phyloP scores from a whole-genome alignment of 139 green algal species.

The Coelastrella sp. region DNA sequence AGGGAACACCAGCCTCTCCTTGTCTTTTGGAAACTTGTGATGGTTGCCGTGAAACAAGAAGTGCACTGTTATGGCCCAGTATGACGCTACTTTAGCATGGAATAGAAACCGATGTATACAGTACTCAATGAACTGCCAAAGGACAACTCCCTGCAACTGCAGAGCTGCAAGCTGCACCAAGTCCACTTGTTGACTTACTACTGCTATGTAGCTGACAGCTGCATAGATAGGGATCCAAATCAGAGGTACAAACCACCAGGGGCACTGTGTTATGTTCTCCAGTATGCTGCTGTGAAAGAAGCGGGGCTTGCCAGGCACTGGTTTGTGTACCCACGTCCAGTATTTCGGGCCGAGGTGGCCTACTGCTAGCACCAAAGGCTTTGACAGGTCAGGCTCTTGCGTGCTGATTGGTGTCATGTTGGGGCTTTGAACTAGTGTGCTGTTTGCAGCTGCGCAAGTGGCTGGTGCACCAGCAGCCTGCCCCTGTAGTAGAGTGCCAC shows the following conservation, averaged over 20 bases:
- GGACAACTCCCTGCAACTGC: slow-evolving; percentile 67
- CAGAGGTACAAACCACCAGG: slow-evolving; percentile 92
- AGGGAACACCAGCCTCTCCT: slow-evolving; percentile 94
- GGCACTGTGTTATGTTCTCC: slow-evolving; percentile 80
- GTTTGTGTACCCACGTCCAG: slow-evolving; percentile 86
- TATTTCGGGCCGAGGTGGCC: slow-evolving; percentile 77
- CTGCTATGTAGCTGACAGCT: background rate
- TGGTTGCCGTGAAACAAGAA: slow-evolving; percentile 97
- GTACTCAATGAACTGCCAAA: slow-evolving; percentile 95
- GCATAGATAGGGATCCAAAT: slow-evolving; percentile 88
- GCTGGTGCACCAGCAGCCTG: too few species aligned
- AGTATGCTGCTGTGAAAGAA: slow-evolving; percentile 82
- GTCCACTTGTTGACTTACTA: background rate
- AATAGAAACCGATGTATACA: slow-evolving; percentile 94
- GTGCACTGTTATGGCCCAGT: slow-evolving; percentile 86
- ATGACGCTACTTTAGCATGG: slow-evolving; percentile 71
- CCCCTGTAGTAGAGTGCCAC: too few species aligned
- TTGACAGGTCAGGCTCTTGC: background rate
- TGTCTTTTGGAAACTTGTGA: slow-evolving; percentile 95
- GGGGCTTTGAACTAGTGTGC: background rate
- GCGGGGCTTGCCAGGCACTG: slow-evolving; percentile 76
- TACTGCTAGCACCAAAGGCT: slow-evolving; percentile 72
- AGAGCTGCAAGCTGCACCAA: slow-evolving; percentile 19
- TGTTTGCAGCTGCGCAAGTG: too few species aligned
- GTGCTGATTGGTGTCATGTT: background rate